Percentiles rank a stretch among this genome's conserved stretches.
Conservation (phyloP, 495 filamentous ascomycete species). For the Aspergillus sclerotioniger region DNA sequence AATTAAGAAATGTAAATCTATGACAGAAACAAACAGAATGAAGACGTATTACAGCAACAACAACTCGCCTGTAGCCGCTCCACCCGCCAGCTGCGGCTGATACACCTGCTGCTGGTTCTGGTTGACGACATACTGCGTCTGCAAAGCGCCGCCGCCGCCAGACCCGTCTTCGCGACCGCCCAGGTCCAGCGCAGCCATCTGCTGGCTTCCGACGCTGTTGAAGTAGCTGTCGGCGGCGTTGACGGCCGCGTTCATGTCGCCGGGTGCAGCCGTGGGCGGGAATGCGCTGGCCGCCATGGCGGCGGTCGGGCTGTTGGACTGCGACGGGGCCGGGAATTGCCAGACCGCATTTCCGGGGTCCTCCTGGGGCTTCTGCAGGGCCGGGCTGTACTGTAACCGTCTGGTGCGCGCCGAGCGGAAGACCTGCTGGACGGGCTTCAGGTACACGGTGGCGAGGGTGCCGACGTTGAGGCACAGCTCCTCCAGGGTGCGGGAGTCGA, state of each 20-base stretch:
- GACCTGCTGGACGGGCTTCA: constrained; percentile 97
- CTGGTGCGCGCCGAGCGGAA: constrained; percentile 85
- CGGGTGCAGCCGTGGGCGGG: constrained; percentile 28
- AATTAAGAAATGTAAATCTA: no score
- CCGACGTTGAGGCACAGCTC: constrained; percentile 97
- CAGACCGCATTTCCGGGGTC: constrained; percentile 42
- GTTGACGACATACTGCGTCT: constrained; percentile 53
- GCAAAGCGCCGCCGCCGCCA: constrained; percentile 36
- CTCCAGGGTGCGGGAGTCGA: constrained; percentile 88
- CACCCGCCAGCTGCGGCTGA: constrained; percentile 49
- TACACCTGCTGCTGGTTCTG: constrained; percentile 55
- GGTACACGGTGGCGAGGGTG: constrained; percentile 93
- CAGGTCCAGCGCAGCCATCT: constrained; percentile 68
- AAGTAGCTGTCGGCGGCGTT: constrained; percentile 87
- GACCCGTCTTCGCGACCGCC: constrained; percentile 43
- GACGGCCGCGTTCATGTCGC: constrained; percentile 64
- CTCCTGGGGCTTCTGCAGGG: constrained; percentile 67
- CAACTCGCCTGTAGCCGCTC: constrained; percentile 50
- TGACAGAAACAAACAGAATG: background rate
- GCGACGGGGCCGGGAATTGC: constrained; percentile 28
- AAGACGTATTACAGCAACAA: constrained; percentile 37
- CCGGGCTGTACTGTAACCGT: constrained; percentile 74
- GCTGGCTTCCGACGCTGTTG: constrained; percentile 63
- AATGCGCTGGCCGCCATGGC: constrained; percentile 12
- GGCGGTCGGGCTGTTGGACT: constrained; percentile 15